These are phyloP conservation scores for Wickerhamiella slavikovae DNA, from an alignment of 805 yeast genomes.

Conservation along the genomic window DNA sequence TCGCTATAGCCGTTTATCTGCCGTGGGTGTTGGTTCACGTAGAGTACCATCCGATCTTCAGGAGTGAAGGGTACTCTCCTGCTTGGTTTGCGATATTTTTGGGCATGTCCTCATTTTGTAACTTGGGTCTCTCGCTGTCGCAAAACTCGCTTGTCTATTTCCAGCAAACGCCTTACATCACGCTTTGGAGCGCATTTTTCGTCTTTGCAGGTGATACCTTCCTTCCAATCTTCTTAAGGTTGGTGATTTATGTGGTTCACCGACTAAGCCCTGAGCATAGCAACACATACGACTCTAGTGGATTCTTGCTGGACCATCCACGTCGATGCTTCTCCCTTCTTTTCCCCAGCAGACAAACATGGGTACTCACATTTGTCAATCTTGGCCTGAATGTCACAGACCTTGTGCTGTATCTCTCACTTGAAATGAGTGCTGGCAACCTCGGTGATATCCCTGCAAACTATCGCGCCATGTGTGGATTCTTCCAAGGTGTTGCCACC, in stretches of 20 bases:
- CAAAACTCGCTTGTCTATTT: slow-evolving; percentile 64
- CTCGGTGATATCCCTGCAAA: slow-evolving; percentile 41
- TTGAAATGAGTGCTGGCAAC: slow-evolving; percentile 33
- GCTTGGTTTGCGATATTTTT: slow-evolving; percentile 92
- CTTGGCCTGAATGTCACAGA: slow-evolving; percentile 57
- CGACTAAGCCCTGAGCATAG: slow-evolving; percentile 38
- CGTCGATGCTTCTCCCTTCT: slow-evolving; percentile 87
- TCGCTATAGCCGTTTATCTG: slow-evolving; percentile 26
- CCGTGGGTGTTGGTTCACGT: slow-evolving; percentile 26
- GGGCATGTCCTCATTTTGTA: slow-evolving; percentile 63
- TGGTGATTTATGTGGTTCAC: slow-evolving; percentile 62
- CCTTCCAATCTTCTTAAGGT: slow-evolving; percentile 66
- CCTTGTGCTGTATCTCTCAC: slow-evolving; percentile 53
- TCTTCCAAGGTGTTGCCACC: slow-evolving; percentile 79
- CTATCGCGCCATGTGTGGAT: slow-evolving; percentile 54
- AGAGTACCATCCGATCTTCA: slow-evolving; percentile 17
- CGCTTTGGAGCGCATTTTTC: slow-evolving; percentile 44
- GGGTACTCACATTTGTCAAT: slow-evolving; percentile 66
- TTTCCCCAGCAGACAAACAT: slow-evolving; percentile 82
- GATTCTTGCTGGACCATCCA: slow-evolving; percentile 83
- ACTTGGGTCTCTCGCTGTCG: slow-evolving; percentile 65
- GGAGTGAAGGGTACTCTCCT: slow-evolving; percentile 42
- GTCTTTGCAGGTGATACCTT: slow-evolving; percentile 89
- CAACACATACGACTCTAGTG: slow-evolving; percentile 41
- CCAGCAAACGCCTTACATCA: slow-evolving; percentile 38